A percentile compares a stretch with the other conserved stretches of the same genome.
These are phyloP conservation scores for Huntiella abstrusa DNA, from an alignment of 2,329 filamentous ascomycete genomes.

Conservation along the genomic window DNA sequence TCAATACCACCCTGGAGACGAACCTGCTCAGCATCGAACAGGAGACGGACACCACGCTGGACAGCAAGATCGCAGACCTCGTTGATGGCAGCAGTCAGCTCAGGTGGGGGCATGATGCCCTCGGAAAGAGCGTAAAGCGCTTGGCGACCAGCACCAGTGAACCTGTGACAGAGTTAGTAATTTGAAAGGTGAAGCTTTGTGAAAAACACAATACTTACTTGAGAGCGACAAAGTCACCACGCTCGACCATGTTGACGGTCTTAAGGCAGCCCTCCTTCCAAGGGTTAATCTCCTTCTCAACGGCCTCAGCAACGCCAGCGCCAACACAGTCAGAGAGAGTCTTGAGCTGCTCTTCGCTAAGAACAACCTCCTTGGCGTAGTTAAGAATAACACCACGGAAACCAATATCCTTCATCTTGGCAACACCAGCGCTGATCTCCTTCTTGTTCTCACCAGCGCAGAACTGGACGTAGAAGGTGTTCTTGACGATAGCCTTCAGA, in stretches of 20 bases:
- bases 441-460: constrained; percentile 59
- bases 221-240: constrained; percentile 44
- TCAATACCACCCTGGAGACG: constrained; percentile 64
- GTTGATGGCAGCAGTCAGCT: constrained; percentile 51
- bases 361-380: constrained; percentile 66
- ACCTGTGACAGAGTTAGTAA: constrained; percentile 23
- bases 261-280: constrained; percentile 61
- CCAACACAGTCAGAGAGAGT: constrained; percentile 26
- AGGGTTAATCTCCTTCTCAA: constrained; percentile 41
- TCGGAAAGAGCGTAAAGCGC: constrained; percentile 48
- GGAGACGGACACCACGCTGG: constrained; percentile 48
- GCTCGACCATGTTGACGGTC: constrained; percentile 48
- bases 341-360: constrained; percentile 34
- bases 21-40: constrained; percentile 77
- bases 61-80: constrained; percentile 56
- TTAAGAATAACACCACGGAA: constrained; percentile 71
- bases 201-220: constrained; percentile 25
- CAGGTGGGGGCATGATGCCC: constrained; percentile 40
- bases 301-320: constrained; percentile 27
- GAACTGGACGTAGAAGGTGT: constrained; percentile 80
- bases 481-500: constrained; percentile 51
- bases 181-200: background rate
- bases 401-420: constrained; percentile 50
- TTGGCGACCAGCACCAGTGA: constrained; percentile 64
- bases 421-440: constrained; percentile 49